These are phyloP conservation scores for Berkeleyomyces rouxiae DNA, from an alignment of 2,329 filamentous ascomycete genomes.

Conservation along the genomic window DNA sequence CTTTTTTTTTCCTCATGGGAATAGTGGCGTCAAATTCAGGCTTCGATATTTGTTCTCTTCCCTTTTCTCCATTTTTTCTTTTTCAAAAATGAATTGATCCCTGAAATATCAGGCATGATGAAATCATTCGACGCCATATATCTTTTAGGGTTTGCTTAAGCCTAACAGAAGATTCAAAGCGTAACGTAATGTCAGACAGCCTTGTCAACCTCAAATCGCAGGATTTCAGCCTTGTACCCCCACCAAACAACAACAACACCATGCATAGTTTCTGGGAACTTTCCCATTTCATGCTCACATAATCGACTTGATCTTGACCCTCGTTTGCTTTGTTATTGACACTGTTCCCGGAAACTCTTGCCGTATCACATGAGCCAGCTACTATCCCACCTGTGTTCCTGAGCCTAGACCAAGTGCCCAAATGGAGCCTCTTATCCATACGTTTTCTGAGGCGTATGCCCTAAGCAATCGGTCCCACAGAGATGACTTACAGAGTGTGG, in stretches of 20 bases:
- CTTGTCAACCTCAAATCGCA: not conserved
- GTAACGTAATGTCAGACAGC: constrained; percentile 1
- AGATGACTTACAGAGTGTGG: constrained; percentile 19
- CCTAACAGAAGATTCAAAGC: too few relatives aligned
- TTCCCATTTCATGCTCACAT: not conserved
- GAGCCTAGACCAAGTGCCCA: not conserved
- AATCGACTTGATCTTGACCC: not conserved
- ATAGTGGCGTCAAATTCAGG: constrained; percentile 3
- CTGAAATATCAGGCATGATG: not conserved
- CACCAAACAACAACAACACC: not conserved
- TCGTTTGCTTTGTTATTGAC: not conserved
- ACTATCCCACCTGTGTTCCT: not conserved
- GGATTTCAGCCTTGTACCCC: constrained; percentile 1
- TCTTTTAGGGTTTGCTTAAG: too few relatives aligned
- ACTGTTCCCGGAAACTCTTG: not conserved
- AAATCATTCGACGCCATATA: not conserved
- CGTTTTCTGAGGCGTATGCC: constrained; percentile 54
- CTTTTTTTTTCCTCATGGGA: not conserved
- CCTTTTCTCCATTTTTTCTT: not conserved
- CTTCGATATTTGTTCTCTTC: not conserved
- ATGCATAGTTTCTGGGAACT: not conserved
- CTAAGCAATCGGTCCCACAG: constrained; percentile 27
- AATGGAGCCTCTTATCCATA: constrained; percentile 55
- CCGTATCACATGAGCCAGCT: not conserved
- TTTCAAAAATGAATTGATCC: not conserved